Base-by-base conservation (phyloP, 2,329 filamentous ascomycete species). In the Paraphaeosphaeria sporulosa region DNA sequence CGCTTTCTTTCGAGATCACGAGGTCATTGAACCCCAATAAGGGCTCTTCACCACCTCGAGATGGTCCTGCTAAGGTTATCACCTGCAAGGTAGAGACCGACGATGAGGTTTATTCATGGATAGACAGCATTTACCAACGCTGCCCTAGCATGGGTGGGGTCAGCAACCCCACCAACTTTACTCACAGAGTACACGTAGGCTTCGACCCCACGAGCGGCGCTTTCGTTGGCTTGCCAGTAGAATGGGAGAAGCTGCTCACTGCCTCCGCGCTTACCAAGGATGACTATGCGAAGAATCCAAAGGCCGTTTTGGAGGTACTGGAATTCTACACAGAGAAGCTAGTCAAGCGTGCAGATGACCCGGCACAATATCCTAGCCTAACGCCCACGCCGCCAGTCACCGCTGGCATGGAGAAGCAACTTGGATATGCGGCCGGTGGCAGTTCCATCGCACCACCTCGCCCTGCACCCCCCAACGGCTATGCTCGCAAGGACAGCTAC, bases 81-180 rank as follows among this genome's bases (percentile, higher is more conserved):
- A 93, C 95, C 65, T 95, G 97, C 77, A 93, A 91, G 76, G 93
- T 98, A 71, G 96, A 97, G 80, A 91, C 89, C 58, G 95, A 99
- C 73, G 94, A 97, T 74, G 95, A 99, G 69, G 88, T 99, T 56
- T 99, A 99, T 79, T 93, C 96, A 72, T 99, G 95, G 95, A 97
- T 98, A 72, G 95, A 99, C 78, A 92, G 94, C 77, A 96, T 99
- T 67, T 98, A 98, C 77, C 93, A 94, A 70, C 90, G 94, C 65
- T 98, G 94, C 78, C 95, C 95, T 19, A 94, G 93, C 64, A 97
- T 98, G 93, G 94, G 95, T 63, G 95, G 95, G 69, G 95, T 99
- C 58, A 97, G 94, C 81, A 97, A 98, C 78, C 95, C 95, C 6
- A 98, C 95, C 66, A 97, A 98, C 82, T 99, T 99, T 82, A 93